Evolutionary conservation across 2,329 filamentous ascomycete species (phyloP), one percentile per base, ranked within the genome.

Genomic region (Fusarium praegraminearum): DNA sequence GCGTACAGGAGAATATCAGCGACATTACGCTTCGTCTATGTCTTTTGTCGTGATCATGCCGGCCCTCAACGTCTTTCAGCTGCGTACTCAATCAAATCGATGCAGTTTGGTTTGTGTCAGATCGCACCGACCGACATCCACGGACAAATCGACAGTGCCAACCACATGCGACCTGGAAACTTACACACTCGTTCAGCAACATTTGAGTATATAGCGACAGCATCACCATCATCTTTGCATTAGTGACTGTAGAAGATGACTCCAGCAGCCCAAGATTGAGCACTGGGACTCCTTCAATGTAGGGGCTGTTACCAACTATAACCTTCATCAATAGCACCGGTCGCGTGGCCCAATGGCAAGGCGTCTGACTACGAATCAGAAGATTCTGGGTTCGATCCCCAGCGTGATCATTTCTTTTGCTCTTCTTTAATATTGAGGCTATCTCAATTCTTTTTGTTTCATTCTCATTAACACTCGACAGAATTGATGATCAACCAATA

Each of bases 331-430:
- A 65, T 18, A 26, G 16, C 22, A 16, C 3, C 43, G 62, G 62
- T 65, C 62, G 62, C 62, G 62, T 65, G 62, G 62, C 62, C 62
- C 62, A 65, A 65, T 65, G 62, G 63, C 64, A 67, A 67, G 64
- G 64, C 64, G 63, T 67, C 64, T 67, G 64, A 67, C 64, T 67
- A 67, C 64, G 64, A 67, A 67, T 67, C 64, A 67, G 64, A 67
- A 67, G 62, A 67, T 67, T 67, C 62, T 67, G 63, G 64, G 64
- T 67, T 67, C 64, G 64, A 67, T 67, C 64, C 64, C 64, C 57
- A 67, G 57, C 64, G 57, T 67, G 64, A 67, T 67, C 64, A 67
- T 7, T 36, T 26, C 10, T 51, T 51, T 40, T 28, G 18, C 13
- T 11, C 12, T 2, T 30, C 11, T 22, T 22, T 22, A 22, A 22